These are phyloP conservation scores for Gastrolobium villosum DNA, from an alignment of 306 rosid species.

Conservation along the genomic window DNA sequence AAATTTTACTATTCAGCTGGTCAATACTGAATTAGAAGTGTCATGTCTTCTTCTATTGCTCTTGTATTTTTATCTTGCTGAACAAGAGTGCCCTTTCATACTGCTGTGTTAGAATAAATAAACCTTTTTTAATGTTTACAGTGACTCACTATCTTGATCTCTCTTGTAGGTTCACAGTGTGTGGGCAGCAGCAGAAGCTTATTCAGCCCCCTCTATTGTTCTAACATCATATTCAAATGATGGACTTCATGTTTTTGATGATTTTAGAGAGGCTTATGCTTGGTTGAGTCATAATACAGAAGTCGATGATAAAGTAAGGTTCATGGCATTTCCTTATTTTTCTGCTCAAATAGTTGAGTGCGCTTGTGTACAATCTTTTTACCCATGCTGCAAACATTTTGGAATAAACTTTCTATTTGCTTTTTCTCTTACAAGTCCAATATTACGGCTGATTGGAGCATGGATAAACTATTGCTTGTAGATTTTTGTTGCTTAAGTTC, in stretches of 20 bases:
- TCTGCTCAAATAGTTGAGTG: constrained; percentile 39
- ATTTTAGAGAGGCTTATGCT: constrained; percentile 98
- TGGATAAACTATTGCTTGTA: too few relatives aligned
- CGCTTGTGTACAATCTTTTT: not conserved
- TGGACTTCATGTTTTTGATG: constrained; percentile 98
- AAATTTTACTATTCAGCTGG: constrained; percentile 3
- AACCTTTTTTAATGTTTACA: constrained; percentile 15
- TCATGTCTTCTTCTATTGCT: not conserved
- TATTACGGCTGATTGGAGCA: constrained; percentile 19
- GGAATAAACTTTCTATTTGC: not conserved
- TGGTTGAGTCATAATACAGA: constrained; percentile 99
- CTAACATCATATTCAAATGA: constrained; percentile 85
- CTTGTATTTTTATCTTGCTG: not conserved
- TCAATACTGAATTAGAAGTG: constrained; percentile 18
- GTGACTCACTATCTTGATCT: constrained; percentile 33
- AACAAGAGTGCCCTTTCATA: not conserved
- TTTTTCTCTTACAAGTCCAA: constrained; percentile 18
- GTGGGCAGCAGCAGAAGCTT: constrained; percentile 99
- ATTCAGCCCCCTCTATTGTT: constrained; percentile 99
- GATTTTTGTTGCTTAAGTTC: constrained; percentile 29
- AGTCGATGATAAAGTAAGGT: constrained; percentile 94
- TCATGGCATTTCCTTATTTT: constrained; percentile 35
- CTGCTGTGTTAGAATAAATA: not conserved
- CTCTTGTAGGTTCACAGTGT: constrained; percentile 92
- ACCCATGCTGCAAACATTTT: not conserved